Percentiles rank a stretch among this genome's conserved stretches.
phyloP scores from a whole-genome alignment of 495 filamentous ascomycete species.

The Aspergillus steynii region DNA sequence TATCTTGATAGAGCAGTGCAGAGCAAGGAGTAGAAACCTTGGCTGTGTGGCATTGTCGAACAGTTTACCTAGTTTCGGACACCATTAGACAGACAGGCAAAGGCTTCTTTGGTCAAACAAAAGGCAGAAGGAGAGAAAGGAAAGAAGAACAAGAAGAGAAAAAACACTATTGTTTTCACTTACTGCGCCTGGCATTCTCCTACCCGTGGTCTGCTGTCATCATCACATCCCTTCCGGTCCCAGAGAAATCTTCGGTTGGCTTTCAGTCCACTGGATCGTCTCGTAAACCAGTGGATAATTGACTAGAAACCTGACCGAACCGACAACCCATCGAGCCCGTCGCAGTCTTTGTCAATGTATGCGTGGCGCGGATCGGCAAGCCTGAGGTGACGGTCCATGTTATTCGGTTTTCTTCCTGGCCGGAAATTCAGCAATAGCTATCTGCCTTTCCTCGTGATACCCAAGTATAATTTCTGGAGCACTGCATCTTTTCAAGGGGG shows the following conservation, averaged over 20 bases:
- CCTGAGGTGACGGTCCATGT: neutral
- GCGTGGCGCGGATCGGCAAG: conserved; percentile 10
- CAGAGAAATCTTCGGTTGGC: conserved; percentile 19
- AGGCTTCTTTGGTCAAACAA: conserved; percentile 29
- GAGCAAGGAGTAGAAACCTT: conserved; percentile 52
- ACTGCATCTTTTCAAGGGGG: neutral
- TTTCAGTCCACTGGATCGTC: conserved; percentile 28
- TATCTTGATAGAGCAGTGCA: conserved; percentile 66
- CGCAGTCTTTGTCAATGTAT: conserved; percentile 17
- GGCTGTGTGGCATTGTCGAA: conserved; percentile 40
- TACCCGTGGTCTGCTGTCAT: conserved; percentile 24
- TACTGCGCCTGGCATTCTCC: conserved; percentile 42
- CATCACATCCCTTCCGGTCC: conserved; percentile 20
- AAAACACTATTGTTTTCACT: conserved; percentile 32
- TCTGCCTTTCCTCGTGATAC: neutral
- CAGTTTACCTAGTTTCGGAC: conserved; percentile 50
- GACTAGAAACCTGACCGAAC: conserved; percentile 21
- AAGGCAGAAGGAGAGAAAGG: conserved; percentile 35
- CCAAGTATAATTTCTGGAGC: neutral
- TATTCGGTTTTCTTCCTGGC: neutral
- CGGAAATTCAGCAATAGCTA: neutral
- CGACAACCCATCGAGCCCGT: conserved; percentile 1
- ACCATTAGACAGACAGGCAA: conserved; percentile 46
- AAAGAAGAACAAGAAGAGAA: conserved; percentile 33
- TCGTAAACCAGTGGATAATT: conserved; percentile 40